A percentile compares a stretch with the other conserved stretches of the same genome.
These are phyloP conservation scores for Beauveria medogensis DNA, from an alignment of 2,329 filamentous ascomycete genomes.

Conservation along the genomic window DNA sequence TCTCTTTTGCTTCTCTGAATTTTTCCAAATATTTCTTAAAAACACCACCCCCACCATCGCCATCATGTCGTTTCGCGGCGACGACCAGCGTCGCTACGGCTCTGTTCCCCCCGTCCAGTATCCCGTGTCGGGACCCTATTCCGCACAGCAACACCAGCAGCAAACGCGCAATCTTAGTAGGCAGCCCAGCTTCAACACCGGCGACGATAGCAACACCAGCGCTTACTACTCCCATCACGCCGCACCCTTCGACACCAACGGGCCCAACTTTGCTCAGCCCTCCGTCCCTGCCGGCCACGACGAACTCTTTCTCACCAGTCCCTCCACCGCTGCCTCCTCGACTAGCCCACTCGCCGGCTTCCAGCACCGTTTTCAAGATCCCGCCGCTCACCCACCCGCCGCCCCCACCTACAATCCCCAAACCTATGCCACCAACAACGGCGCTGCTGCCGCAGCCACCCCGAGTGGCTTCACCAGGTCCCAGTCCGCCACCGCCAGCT, in stretches of 20 bases:
- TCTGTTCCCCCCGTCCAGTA: constrained; percentile 60
- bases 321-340: constrained; percentile 24
- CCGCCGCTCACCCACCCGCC: constrained; percentile 36
- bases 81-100: constrained; percentile 56
- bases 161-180: constrained; percentile 35
- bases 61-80: constrained; percentile 56
- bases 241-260: constrained; percentile 18
- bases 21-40: neutral
- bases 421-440: constrained; percentile 37
- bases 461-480: constrained; percentile 29
- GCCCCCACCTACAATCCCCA: constrained; percentile 63
- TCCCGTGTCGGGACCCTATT: constrained; percentile 35
- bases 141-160: constrained; percentile 14
- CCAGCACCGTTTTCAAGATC: constrained; percentile 42
- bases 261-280: constrained; percentile 14
- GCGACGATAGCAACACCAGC: constrained; percentile 50
- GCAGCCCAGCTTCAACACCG: constrained; percentile 66
- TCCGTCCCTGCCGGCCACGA: constrained; percentile 32
- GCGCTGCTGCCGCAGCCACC: constrained; percentile 11
- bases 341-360: constrained; percentile 39
- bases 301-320: constrained; percentile 56
- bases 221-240: constrained; percentile 38
- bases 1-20: neutral
- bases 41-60: neutral
- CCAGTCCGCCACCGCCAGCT: constrained; percentile 43